Conservation (phyloP, 2,329 filamentous ascomycete genomes). For the Bipolaris victoriae region DNA sequence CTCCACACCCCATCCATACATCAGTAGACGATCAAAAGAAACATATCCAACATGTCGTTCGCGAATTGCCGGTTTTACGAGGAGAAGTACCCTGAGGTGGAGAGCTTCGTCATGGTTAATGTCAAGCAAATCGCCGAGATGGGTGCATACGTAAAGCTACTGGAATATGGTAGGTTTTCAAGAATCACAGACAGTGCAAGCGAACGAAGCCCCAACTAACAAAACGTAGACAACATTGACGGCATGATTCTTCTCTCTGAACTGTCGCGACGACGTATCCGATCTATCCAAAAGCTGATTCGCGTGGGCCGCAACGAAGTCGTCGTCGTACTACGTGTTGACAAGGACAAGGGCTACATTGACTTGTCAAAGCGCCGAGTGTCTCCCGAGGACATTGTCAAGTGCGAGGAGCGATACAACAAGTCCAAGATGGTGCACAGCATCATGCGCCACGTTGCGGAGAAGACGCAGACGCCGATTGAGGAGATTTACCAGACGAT, state of each 20-base stretch:
- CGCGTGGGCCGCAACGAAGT: slow-evolving; percentile 98
- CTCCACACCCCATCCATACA: slow-evolving; percentile 4
- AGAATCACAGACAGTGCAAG: not conserved
- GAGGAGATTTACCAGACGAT: slow-evolving; percentile 93
- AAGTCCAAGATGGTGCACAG: slow-evolving; percentile 99
- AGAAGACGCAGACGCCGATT: slow-evolving; percentile 95
- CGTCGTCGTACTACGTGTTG: slow-evolving; percentile 95
- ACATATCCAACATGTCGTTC: slow-evolving; percentile 76
- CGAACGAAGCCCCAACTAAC: not conserved
- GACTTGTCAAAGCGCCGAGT: slow-evolving; percentile 98
- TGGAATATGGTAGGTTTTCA: slow-evolving; percentile 72
- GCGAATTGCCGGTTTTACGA: slow-evolving; percentile 97
- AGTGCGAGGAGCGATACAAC: slow-evolving; percentile 99
- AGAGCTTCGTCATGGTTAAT: slow-evolving; percentile 99
- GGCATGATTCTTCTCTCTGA: slow-evolving; percentile 99
- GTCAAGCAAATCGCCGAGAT: slow-evolving; percentile 99
- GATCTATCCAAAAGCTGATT: slow-evolving; percentile 98
- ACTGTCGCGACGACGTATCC: slow-evolving; percentile 95
- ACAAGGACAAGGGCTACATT: slow-evolving; percentile 99
- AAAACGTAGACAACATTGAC: slow-evolving; percentile 82
- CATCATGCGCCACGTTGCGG: slow-evolving; percentile 97
- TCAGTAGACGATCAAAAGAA: slow-evolving; percentile 19
- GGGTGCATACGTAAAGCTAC: slow-evolving; percentile 98
- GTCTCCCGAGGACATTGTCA: slow-evolving; percentile 94
- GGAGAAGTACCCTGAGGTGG: slow-evolving; percentile 97